Evolutionary conservation across 345 rosid genomes (phyloP).

Genomic region (Dipteronia dyeriana): DNA sequence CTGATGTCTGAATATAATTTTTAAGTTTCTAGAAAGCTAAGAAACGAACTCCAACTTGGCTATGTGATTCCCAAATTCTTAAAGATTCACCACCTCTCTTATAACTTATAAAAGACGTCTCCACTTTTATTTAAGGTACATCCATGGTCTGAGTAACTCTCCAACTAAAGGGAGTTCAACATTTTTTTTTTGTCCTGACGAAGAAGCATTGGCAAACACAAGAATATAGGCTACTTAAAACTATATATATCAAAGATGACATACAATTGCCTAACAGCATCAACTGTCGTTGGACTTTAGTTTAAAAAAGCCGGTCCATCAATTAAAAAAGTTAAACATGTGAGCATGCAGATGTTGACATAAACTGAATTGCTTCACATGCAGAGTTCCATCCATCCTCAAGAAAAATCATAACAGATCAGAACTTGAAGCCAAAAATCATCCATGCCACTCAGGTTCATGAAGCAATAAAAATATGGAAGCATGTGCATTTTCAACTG

Average conservation of each 20-base stretch:
- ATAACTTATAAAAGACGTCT: too few relatives aligned
- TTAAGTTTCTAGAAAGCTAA: too few relatives aligned
- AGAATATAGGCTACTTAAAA: too few relatives aligned
- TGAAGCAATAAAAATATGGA: constrained; percentile 2
- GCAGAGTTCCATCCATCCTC: background rate
- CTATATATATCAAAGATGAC: background rate
- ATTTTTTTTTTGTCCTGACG: background rate
- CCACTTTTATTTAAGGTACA: too few relatives aligned
- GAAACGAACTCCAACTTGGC: too few relatives aligned
- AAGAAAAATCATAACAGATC: background rate
- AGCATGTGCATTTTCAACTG: background rate
- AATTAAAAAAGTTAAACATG: background rate
- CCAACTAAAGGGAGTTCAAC: background rate
- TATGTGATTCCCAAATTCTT: too few relatives aligned
- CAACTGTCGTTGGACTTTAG: background rate
- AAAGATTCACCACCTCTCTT: too few relatives aligned
- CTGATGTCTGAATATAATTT: too few relatives aligned
- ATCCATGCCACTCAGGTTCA: background rate
- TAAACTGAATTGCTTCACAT: background rate
- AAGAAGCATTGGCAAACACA: too few relatives aligned
- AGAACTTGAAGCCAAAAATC: background rate
- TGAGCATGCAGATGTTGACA: background rate
- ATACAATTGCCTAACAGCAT: background rate
- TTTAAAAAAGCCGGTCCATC: background rate
- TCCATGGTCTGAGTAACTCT: background rate